Evolutionary conservation across 257 asterid genomes (phyloP).

Genomic region (Jacaranda mimosifolia): DNA sequence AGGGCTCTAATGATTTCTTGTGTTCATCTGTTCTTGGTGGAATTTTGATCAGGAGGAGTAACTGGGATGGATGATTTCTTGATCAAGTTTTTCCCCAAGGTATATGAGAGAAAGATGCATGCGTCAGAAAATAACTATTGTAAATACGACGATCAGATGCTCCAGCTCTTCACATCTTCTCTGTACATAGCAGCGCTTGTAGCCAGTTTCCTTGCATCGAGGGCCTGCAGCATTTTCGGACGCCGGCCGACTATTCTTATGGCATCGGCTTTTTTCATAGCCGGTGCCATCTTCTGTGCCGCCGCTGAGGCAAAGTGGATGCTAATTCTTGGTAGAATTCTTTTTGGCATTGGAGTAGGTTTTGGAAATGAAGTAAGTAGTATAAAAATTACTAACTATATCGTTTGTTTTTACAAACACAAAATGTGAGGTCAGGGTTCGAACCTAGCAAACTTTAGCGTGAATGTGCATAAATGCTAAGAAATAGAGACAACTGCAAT

Average conservation of each 20-base stretch:
- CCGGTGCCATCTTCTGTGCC: constrained; percentile 59
- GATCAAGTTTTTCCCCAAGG: constrained; percentile 59
- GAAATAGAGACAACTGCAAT: too few species aligned
- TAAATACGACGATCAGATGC: constrained; percentile 68
- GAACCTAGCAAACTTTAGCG: too few species aligned
- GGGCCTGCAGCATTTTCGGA: constrained; percentile 55
- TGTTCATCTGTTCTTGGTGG: background rate
- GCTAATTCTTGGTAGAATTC: constrained; percentile 70
- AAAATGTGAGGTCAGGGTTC: too few species aligned
- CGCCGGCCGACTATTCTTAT: constrained; percentile 62
- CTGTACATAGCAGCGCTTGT: constrained; percentile 70
- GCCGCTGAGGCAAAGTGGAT: constrained; percentile 43
- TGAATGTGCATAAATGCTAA: too few species aligned
- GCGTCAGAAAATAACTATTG: constrained; percentile 72
- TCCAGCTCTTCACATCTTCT: constrained; percentile 80
- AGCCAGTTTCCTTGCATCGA: constrained; percentile 73
- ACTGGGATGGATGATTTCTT: constrained; percentile 82
- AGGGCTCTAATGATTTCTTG: background rate
- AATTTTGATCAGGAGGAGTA: constrained; percentile 63
- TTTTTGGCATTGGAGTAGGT: constrained; percentile 78
- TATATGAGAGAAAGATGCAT: constrained; percentile 53
- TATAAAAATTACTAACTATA: too few species aligned
- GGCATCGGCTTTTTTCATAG: constrained; percentile 57
- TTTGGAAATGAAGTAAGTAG: constrained; percentile 71
- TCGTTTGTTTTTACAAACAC: too few species aligned